A percentile compares a stretch with the other conserved stretches of the same genome.
These are phyloP conservation scores for Oxytropis ochrocephala DNA, from an alignment of 306 rosid species.

Conservation along the genomic window DNA sequence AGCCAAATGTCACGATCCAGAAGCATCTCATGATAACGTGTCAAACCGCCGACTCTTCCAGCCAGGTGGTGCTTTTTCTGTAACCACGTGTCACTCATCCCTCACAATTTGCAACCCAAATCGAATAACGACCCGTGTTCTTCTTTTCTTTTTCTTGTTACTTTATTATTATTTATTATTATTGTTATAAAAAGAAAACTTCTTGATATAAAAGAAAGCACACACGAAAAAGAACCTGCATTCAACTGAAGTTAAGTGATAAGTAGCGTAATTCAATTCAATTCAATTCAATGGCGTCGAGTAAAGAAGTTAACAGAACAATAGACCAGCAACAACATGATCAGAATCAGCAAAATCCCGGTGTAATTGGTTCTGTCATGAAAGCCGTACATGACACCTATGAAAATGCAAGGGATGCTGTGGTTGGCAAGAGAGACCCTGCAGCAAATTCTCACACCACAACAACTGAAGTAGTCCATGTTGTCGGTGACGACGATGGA, in stretches of 20 bases:
- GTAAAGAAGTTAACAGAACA: constrained; percentile 30
- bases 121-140: neutral
- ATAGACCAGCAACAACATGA: neutral
- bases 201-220: too few relatives aligned
- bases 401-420: constrained; percentile 63
- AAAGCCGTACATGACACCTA: constrained; percentile 42
- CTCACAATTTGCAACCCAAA: neutral
- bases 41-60: neutral
- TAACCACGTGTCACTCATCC: constrained; percentile 17
- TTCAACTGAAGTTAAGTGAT: too few relatives aligned
- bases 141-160: too few relatives aligned
- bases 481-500: neutral
- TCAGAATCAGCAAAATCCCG: constrained; percentile 26
- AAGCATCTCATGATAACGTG: constrained; percentile 14
- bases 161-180: too few relatives aligned
- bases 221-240: too few relatives aligned
- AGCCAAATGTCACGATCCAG: neutral
- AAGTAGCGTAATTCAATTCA: too few relatives aligned
- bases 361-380: constrained; percentile 56
- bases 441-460: neutral
- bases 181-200: too few relatives aligned
- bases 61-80: neutral
- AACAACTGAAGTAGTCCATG: neutral
- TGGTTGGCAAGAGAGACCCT: constrained; percentile 48
- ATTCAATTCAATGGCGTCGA: constrained; percentile 12